These are phyloP conservation scores for Hygrophila difformis DNA, from an alignment of 257 asterid species.

Conservation along the genomic window DNA sequence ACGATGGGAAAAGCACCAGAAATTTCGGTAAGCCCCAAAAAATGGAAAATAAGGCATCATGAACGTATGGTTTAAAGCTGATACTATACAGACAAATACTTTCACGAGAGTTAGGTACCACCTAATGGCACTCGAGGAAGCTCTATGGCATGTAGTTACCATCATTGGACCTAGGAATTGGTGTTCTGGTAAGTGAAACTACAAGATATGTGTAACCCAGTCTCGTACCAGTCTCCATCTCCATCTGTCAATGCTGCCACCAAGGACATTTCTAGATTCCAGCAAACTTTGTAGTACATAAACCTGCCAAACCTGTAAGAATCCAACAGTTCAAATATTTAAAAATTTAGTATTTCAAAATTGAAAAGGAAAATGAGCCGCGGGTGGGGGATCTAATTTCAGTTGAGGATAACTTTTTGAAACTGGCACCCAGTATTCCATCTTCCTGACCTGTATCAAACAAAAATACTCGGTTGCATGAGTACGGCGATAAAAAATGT, in stretches of 20 bases:
- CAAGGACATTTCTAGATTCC: conserved; percentile 94
- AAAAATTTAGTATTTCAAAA: too few species aligned
- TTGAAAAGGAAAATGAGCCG: too few species aligned
- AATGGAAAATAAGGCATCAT: conserved; percentile 27
- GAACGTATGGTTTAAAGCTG: too few species aligned
- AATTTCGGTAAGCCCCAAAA: conserved; percentile 99
- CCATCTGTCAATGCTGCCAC: conserved; percentile 99
- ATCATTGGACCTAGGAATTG: neutral
- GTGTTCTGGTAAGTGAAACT: conserved; percentile 28
- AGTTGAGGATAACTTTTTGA: too few species aligned
- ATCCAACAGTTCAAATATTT: conserved; percentile 7
- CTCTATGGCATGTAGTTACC: neutral
- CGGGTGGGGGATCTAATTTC: too few species aligned
- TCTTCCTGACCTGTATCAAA: too few species aligned
- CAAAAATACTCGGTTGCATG: neutral
- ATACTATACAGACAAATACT: conserved; percentile 1
- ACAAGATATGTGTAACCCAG: conserved; percentile 94
- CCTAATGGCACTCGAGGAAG: neutral
- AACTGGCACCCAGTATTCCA: neutral
- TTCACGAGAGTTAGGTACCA: neutral
- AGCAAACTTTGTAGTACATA: conserved; percentile 87
- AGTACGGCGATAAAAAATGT: too few species aligned
- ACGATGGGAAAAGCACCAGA: conserved; percentile 93
- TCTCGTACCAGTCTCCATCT: conserved; percentile 98
- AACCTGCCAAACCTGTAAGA: conserved; percentile 81